These are phyloP conservation scores for Spatholobus suberectus DNA, from an alignment of 306 rosid genomes.

Conservation along the genomic window DNA sequence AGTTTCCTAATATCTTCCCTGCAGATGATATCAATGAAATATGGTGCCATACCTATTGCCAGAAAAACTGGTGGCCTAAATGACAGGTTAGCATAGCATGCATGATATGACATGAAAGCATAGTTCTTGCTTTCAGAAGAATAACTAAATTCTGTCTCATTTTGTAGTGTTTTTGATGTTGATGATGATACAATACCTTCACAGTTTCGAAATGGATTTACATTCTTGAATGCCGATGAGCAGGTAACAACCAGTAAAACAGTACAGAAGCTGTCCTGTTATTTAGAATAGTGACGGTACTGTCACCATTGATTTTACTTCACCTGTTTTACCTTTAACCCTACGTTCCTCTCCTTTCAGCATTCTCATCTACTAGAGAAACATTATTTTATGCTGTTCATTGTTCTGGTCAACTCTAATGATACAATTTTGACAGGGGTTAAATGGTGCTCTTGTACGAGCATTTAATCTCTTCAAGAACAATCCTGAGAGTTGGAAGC, in stretches of 20 bases:
- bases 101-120: constrained; percentile 8
- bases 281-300: not conserved
- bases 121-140: constrained; percentile 32
- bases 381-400: constrained; percentile 14
- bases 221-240: constrained; percentile 80
- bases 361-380: constrained; percentile 6
- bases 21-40: constrained; percentile 99
- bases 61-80: constrained; percentile 96
- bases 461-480: constrained; percentile 62
- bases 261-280: not conserved
- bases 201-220: constrained; percentile 79
- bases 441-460: constrained; percentile 71
- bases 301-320: not conserved
- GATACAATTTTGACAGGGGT: constrained; percentile 55
- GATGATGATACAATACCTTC: constrained; percentile 79
- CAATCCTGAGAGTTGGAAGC: constrained; percentile 70
- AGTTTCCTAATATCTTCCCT: constrained; percentile 22
- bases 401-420: constrained; percentile 25
- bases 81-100: constrained; percentile 72
- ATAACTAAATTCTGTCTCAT: constrained; percentile 19
- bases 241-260: constrained; percentile 56
- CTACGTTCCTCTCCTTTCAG: constrained; percentile 8
- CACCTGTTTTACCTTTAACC: constrained; percentile 15
- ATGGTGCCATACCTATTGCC: constrained; percentile 86
- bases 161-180: constrained; percentile 86